Evolutionary conservation across 2,329 filamentous ascomycete genomes (phyloP), one percentile per base, ranked within the genome.

Genomic region (Colletotrichum ledebouriae): DNA sequence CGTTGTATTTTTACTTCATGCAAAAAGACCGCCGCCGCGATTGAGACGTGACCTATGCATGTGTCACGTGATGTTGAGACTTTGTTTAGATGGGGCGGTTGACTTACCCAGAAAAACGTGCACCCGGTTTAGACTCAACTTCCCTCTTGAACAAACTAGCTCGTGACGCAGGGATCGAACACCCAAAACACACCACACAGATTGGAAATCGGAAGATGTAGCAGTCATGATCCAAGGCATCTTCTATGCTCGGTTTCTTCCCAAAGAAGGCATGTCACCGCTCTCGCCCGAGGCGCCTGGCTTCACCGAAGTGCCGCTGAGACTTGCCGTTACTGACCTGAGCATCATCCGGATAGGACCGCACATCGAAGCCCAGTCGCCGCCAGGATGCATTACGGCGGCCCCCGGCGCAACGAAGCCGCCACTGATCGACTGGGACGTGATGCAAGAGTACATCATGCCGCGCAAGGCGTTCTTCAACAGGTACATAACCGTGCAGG

Each of bases 401-500:
- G 79, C 72, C 67, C 76, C 67, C 73, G 66, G 81, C 33, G 71
- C 71, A 76, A 77, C 78, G 72, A 87, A 83, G 75, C 82, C 84
- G 11, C 90, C 91, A 3, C 88, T 97, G 71, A 88, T 98, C 76
- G 90, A 94, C 79, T 98, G 97, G 80, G 89, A 92, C 72, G 90
- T 93, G 59, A 87, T 98, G 73, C 92, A 93, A 15, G 91, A 95
- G 77, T 98, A 97, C 82, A 91, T 99, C 76, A 97, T 99, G 75
- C 96, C 96, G 17, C 92, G 93, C 61, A 94, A 97, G 79, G 92
- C 95, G 75, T 96, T 99, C 76, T 97, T 95, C 85, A 97, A 97
- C 78, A 93, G 94, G 71, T 90, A 94, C 69, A 87, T 98, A 70
- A 92, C 92, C 33, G 90, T 97, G 63, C 91, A 91, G 78, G 91